These are phyloP conservation scores for Yamadazyma pseudoaaseri DNA, from an alignment of 1,139 yeast species.

Conservation along the genomic window DNA sequence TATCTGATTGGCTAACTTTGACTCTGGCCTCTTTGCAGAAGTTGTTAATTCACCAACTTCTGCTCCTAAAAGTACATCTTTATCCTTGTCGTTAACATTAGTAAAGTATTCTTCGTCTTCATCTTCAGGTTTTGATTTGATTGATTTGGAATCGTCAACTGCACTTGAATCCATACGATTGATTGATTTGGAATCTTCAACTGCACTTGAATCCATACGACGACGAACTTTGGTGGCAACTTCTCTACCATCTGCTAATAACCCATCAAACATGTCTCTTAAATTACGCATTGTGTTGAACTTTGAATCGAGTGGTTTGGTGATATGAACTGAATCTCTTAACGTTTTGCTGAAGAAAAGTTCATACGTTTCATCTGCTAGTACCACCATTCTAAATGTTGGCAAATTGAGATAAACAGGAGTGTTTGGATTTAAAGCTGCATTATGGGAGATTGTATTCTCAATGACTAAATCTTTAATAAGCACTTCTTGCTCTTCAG, in stretches of 20 bases:
- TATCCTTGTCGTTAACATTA: constrained; percentile 46
- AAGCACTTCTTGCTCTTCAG: constrained; percentile 49
- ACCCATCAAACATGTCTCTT: constrained; percentile 86
- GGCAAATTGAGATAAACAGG: constrained; percentile 80
- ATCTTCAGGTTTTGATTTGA: constrained; percentile 23
- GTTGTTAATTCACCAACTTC: constrained; percentile 35
- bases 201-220: constrained; percentile 73
- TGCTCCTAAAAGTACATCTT: constrained; percentile 46
- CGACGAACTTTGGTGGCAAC: constrained; percentile 87
- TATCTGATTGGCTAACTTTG: constrained; percentile 16
- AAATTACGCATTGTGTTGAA: constrained; percentile 56
- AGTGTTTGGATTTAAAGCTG: constrained; percentile 75
- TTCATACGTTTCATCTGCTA: constrained; percentile 93
- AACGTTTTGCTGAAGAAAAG: constrained; percentile 71
- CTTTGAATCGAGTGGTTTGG: constrained; percentile 48
- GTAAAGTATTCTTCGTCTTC: constrained; percentile 51
- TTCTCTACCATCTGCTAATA: constrained; percentile 87
- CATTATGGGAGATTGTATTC: constrained; percentile 52
- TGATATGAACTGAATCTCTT: constrained; percentile 64
- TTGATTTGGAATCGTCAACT: constrained; percentile 21
- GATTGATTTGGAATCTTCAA: constrained; percentile 14
- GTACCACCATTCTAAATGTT: constrained; percentile 89
- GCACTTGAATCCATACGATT: constrained; percentile 10
- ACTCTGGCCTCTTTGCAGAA: constrained; percentile 13
- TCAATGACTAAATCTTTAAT: constrained; percentile 41